phyloP scores from a whole-genome alignment of 1,139 yeast species.

The Pichia sp. region DNA sequence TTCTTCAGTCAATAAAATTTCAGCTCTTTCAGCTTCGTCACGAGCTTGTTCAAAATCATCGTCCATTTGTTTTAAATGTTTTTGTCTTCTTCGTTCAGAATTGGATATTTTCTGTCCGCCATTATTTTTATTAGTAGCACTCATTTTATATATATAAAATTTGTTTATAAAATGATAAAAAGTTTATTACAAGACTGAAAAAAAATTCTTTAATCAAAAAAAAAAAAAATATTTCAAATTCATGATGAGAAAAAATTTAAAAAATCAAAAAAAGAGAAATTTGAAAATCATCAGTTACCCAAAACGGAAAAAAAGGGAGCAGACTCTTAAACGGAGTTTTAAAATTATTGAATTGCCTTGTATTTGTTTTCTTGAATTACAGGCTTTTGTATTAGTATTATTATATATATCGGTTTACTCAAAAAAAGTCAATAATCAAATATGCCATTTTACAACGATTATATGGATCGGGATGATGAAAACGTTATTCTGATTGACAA shows the following conservation, averaged over 20 bases:
- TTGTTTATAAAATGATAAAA: background rate
- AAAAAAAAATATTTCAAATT: background rate
- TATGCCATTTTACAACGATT: background rate
- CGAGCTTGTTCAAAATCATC: constrained; percentile 72
- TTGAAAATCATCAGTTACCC: background rate
- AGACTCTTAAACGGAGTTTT: background rate
- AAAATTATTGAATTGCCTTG: background rate
- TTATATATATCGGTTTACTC: too few relatives aligned
- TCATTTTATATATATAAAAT: background rate
- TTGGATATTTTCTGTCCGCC: background rate
- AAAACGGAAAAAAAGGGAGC: background rate
- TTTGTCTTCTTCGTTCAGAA: constrained; percentile 9
- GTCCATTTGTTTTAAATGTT: constrained; percentile 56
- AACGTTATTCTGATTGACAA: constrained; percentile 2
- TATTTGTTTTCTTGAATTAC: background rate
- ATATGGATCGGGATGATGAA: constrained; percentile 1
- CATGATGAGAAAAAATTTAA: background rate
- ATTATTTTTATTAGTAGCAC: background rate
- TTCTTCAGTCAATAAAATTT: constrained; percentile 75
- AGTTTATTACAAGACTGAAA: background rate
- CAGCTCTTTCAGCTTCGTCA: constrained; percentile 77
- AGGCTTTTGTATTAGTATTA: too few relatives aligned
- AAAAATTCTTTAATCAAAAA: background rate
- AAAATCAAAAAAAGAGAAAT: background rate
- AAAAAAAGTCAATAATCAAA: background rate